These are phyloP conservation scores for Leishmania guyanensis DNA, from an alignment of 208 protist genomes.

Conservation along the genomic window DNA sequence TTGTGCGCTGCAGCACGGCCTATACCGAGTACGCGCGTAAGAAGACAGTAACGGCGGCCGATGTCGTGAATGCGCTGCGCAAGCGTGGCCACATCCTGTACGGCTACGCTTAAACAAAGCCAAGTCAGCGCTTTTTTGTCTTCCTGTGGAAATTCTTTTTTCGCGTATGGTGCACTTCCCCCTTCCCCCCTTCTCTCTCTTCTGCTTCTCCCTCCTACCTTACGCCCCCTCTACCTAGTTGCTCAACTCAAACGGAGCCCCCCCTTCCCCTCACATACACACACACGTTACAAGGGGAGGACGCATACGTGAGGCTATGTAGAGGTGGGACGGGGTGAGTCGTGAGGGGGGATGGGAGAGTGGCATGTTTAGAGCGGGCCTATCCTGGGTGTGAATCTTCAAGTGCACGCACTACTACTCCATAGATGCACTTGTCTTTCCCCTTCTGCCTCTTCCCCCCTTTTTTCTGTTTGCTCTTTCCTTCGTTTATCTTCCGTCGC, in stretches of 20 bases:
- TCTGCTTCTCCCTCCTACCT: not conserved
- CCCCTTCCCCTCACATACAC: not conserved
- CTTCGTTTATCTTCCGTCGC: not conserved
- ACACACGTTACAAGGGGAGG: not conserved
- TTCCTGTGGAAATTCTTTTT: not conserved
- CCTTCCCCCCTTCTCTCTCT: not conserved
- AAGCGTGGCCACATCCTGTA: constrained; percentile 89
- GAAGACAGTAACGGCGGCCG: constrained; percentile 84
- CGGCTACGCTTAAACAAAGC: constrained; percentile 67
- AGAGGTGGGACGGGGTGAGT: not conserved
- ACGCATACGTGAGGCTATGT: not conserved
- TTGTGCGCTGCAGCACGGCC: constrained; percentile 80
- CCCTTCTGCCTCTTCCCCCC: not conserved
- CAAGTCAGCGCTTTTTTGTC: not conserved
- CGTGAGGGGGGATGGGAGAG: not conserved
- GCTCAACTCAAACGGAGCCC: not conserved
- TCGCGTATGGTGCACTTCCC: not conserved
- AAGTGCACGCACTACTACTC: not conserved
- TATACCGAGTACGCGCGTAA: constrained; percentile 87
- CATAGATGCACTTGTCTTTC: not conserved
- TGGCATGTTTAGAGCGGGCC: not conserved
- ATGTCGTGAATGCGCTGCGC: constrained; percentile 91
- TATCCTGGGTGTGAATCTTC: not conserved
- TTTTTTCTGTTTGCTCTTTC: not conserved
- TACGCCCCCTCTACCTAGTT: not conserved